Evolutionary conservation across 805 yeast genomes (phyloP), one percentile per base, ranked within the genome.

Genomic region (Saccharomycopsis lassenensis): DNA sequence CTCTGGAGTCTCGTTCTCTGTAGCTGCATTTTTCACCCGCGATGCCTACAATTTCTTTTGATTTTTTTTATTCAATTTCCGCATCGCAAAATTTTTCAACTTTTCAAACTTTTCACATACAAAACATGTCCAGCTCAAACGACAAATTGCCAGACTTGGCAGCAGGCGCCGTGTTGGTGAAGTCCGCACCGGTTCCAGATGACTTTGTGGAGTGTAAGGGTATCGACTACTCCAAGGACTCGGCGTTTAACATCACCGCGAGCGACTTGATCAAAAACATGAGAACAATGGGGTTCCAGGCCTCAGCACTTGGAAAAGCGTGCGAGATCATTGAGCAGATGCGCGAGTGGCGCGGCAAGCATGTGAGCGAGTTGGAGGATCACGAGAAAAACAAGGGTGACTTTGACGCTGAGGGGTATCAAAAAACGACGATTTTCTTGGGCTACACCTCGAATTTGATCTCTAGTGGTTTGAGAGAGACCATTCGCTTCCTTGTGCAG

Each of bases 261-360:
- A 65, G 68, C 10, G 87, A 83, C 50, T 64, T 91, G 46, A 70
- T 91, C 45, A 65, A 63, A 23, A 73, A 89, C 22, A 91, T 93
- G 98, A 76, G 66, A 49, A 76, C 75, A 25, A 91, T 93, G 96
- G 99, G 99, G 5, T 91, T 89, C 65, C 99, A 91, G 63, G 98
- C 94, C 7, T 73, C 87, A 5, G 69, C 89, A 5, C 68, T 91
- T 31, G 77, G 86, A 22, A 67, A 75, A 48, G 96, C 95, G 2
- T 86, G 96, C 56, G 94, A 86, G 21, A 84, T 93, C 47, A 85
- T 91, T 41, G 74, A 89, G 52, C 76, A 81, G 32, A 91, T 91
- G 99, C 74, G 95, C 60, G 40, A 61, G 16, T 91, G 97, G 97
- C 74, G 89, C 59, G 98, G 97, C 37, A 71, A 71, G 40, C 82